Percentiles rank a stretch among this genome's conserved stretches.
Conservation (phyloP, 176 grass and related monocot species). For the Avena eriantha region DNA sequence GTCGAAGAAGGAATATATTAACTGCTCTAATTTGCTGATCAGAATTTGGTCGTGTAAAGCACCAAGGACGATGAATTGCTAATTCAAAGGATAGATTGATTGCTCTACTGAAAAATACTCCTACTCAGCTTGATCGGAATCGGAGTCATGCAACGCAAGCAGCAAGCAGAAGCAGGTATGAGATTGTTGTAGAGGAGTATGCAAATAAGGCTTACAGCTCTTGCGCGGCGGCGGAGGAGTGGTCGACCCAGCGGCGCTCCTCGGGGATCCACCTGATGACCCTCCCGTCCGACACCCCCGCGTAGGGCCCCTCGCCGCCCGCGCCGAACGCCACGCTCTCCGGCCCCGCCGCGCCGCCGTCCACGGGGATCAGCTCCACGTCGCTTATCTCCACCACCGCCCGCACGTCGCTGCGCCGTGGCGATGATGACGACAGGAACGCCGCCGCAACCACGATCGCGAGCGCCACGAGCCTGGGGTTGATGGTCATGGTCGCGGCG, state of each 20-base stretch:
- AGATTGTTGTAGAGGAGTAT: not conserved
- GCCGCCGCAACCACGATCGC: not conserved
- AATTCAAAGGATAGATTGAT: not conserved
- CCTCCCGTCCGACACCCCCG: slow-evolving; percentile 75
- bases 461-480: slow-evolving; percentile 8
- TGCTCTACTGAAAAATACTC: not conserved
- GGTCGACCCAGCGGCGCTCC: slow-evolving; percentile 57
- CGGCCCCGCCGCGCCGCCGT: slow-evolving; percentile 63
- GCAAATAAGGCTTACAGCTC: slow-evolving; percentile 51
- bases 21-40: not conserved
- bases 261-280: slow-evolving; percentile 58
- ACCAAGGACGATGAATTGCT: not conserved
- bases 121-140: not conserved
- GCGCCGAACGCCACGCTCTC: slow-evolving; percentile 67
- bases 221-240: slow-evolving; percentile 50
- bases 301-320: slow-evolving; percentile 61
- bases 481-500: slow-evolving; percentile 35
- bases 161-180: not conserved
- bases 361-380: slow-evolving; percentile 53
- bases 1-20: not conserved
- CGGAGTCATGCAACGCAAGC: not conserved
- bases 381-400: not conserved
- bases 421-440: slow-evolving; percentile 21
- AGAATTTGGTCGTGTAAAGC: not conserved
- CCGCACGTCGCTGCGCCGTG: not conserved